Base-by-base conservation (phyloP, 352 stramenopile species). In the Peronospora tabacina region DNA sequence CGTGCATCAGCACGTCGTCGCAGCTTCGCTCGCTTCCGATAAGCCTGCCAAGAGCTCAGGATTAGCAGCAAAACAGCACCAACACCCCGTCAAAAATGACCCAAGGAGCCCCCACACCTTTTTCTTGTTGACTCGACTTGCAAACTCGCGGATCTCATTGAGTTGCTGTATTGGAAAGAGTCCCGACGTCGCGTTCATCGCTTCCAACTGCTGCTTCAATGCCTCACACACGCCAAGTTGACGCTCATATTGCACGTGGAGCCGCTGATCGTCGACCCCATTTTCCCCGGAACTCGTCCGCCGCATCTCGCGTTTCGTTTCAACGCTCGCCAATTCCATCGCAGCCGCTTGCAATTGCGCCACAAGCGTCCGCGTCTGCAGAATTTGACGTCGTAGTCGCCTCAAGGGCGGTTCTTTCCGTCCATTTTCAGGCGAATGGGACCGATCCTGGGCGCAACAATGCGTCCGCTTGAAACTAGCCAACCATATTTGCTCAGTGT, bases 21-120 rank as follows among this genome's bases (percentile, higher is more conserved):
- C 37, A 34, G n/a, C 24, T 66, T 66, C 2, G 17, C 44, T 58
- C 57, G 52, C 30, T 67, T 67, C 32, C 61, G 53, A 60, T 70
- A 70, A 7, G 52, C 49, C 61, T 70, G 7, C 13, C 22, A 5
- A 24, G 5, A 19, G 2, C 7, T 16, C n/a, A 19, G 0, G 0
- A 20, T n/a, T 2, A 43, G 19, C n/a, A n/a, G n/a, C n/a, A n/a
- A n/a, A n/a, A n/a, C n/a, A n/a, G n/a, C 32, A 50, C 35, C 17
- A 30, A 42, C 10, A n/a, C 7, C 11, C n/a, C 11, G 7, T 3
- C 1, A 20, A 28, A 13, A 41, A 9, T 19, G 29, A 11, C 28
- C 28, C 28, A 33, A 4, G 0, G 5, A 5, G 5, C 22, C 35
- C 2, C 12, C 24, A 2, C 7, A 68, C 62, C 58, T 71, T 67